Percentiles rank a stretch among this genome's conserved stretches.
Conservation (phyloP, 352 stramenopile species). For the Phytophthora megakarya region DNA sequence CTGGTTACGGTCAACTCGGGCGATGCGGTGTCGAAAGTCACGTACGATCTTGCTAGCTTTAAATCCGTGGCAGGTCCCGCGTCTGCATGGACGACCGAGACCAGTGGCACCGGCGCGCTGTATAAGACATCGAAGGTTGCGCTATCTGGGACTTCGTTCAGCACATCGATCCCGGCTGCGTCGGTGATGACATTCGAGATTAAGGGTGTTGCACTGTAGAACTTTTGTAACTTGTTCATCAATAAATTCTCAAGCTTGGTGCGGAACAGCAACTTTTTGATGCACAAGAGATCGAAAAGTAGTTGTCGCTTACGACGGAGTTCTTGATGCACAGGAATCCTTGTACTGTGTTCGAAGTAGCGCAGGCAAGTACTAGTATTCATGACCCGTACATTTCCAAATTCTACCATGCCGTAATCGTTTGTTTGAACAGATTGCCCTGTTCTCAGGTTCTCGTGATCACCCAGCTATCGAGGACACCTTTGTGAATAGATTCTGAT, state of each 20-base stretch:
- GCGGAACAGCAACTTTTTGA: too few species aligned
- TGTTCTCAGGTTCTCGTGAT: background rate
- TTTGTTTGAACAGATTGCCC: background rate
- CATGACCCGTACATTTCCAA: too few species aligned
- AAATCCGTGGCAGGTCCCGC: slow-evolving; percentile 32
- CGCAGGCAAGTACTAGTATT: too few species aligned
- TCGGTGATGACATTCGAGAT: slow-evolving; percentile 59
- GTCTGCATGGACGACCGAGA: slow-evolving; percentile 54
- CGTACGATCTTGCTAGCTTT: slow-evolving; percentile 48
- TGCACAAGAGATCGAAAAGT: too few species aligned
- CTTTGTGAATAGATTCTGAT: background rate
- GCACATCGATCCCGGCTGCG: slow-evolving; percentile 35
- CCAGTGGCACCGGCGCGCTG: slow-evolving; percentile 35
- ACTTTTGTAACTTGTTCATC: background rate
- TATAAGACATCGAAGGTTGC: slow-evolving; percentile 40
- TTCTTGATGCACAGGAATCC: too few species aligned
- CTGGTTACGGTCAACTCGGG: slow-evolving; percentile 53
- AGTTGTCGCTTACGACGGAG: too few species aligned
- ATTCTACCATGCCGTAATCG: background rate
- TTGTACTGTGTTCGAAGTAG: too few species aligned
- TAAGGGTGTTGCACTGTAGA: slow-evolving; percentile 17
- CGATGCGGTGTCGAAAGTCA: slow-evolving; percentile 30
- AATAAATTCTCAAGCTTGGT: slow-evolving; percentile 4
- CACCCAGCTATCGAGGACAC: background rate
- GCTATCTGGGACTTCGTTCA: slow-evolving; percentile 42